Percentiles rank a stretch among this genome's conserved stretches.
phyloP scores from a whole-genome alignment of 768 basidiomycete species.

The Mycena filopes region DNA sequence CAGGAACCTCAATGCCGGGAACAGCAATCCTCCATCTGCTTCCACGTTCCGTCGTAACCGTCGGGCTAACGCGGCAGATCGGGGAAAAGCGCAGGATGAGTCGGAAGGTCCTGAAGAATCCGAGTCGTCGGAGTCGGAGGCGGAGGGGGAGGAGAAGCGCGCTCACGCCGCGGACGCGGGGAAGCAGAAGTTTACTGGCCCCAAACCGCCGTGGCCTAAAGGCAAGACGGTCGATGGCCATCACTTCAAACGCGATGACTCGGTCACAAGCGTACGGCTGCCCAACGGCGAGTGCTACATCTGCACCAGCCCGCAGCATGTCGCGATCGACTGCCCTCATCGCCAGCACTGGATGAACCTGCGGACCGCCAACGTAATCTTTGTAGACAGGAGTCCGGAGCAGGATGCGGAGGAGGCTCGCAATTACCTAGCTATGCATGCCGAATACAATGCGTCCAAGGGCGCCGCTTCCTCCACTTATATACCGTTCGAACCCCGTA shows the following conservation, averaged over 20 bases:
- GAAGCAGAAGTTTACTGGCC: too few relatives aligned
- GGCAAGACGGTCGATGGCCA: too few relatives aligned
- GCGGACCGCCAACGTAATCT: not conserved
- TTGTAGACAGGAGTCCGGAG: not conserved
- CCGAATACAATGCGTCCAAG: constrained; percentile 21
- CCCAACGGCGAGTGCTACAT: constrained; percentile 33
- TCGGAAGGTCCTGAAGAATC: too few relatives aligned
- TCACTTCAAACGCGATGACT: constrained; percentile 16
- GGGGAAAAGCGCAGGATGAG: too few relatives aligned
- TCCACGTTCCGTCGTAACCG: too few relatives aligned
- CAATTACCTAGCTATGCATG: constrained; percentile 30
- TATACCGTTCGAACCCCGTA: not conserved
- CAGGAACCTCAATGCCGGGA: too few relatives aligned
- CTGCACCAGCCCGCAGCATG: constrained; percentile 28
- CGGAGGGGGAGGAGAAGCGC: too few relatives aligned
- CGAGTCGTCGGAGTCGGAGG: too few relatives aligned
- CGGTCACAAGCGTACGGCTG: not conserved
- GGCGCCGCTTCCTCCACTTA: not conserved
- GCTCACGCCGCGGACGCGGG: too few relatives aligned
- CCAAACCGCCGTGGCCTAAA: not conserved
- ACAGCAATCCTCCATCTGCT: too few relatives aligned
- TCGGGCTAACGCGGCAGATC: too few relatives aligned
- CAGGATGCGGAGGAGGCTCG: not conserved
- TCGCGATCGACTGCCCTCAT: not conserved
- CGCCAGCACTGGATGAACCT: not conserved